Evolutionary conservation across 148 eudicot genomes (phyloP), one percentile per base, ranked within the genome.

Genomic region (Rhododendron henanense): DNA sequence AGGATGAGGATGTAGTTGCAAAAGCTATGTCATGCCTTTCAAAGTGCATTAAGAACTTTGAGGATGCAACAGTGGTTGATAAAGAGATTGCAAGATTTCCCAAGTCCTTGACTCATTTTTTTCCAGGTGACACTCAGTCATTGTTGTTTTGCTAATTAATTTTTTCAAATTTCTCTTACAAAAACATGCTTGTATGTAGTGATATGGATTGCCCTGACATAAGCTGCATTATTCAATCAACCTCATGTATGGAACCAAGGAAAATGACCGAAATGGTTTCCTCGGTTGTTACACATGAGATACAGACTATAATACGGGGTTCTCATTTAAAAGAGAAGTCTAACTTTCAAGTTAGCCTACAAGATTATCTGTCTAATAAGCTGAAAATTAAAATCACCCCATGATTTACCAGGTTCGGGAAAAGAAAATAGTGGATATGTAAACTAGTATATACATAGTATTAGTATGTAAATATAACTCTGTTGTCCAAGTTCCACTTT

Each of bases 51-150:
- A 87, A 90, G 84, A 94, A 85, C 85, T 85, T 93, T 35, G 90
- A 89, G 86, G 89, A 85, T 83, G 92, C 91, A 10, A 85, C 79
- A 16, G 87, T 93, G 41, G 39, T 90, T 76, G 92, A 91, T 80
- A 92, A 90, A 87, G 92, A 94, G 86, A 91, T 94, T 83, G 88
- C 88, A 84, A 87, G 95, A 89, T 93, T 82, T 88, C 94, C 95
- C 14, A 91, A 90, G 81, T 90, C 89, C 80, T 86, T 92, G 65
- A 87, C 94, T 86, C 98, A 94, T 83, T 94, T 87, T 79, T 94
- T 91, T 39, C 98, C 95, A 85, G 98, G 94, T 93, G 25, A 41
- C 74, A 59, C 81, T 25, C 47, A 61, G 39, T 10, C 18, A 45
- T 63, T 11, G 13, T 83, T 48, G 47, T 81, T 79, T 80, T 31